phyloP scores from a whole-genome alignment of 495 filamentous ascomycete genomes.

The Penicillium taxi region DNA sequence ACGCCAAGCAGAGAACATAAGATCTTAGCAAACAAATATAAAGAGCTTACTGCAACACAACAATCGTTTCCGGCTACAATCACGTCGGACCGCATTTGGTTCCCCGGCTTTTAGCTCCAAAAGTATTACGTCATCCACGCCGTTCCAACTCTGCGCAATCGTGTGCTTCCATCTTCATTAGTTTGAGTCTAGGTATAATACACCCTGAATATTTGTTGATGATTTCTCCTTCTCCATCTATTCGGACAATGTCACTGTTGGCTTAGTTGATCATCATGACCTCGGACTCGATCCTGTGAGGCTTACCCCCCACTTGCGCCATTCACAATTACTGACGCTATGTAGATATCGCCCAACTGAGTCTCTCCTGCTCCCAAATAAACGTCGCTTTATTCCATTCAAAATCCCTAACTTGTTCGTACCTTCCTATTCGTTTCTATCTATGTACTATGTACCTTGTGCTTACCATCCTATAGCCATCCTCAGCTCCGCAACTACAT shows the following conservation, averaged over 20 bases:
- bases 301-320: constrained; percentile 11
- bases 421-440: constrained; percentile 5
- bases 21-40: too few species aligned
- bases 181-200: constrained; percentile 8
- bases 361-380: constrained; percentile 52
- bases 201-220: constrained; percentile 9
- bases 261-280: constrained; percentile 36
- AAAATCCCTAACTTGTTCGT: constrained; percentile 67
- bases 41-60: too few species aligned
- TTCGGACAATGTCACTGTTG: constrained; percentile 31
- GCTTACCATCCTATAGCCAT: constrained; percentile 51
- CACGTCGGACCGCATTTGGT: constrained; percentile 16
- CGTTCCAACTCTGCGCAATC: constrained; percentile 6
- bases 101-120: constrained; percentile 27
- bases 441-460: constrained; percentile 6
- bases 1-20: too few species aligned
- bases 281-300: constrained; percentile 37
- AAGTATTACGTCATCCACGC: constrained; percentile 43
- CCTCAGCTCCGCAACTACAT: constrained; percentile 89
- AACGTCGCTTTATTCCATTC: constrained; percentile 67
- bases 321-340: constrained; percentile 11
- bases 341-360: constrained; percentile 51
- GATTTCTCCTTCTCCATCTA: constrained; percentile 6
- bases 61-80: constrained; percentile 2
- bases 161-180: constrained; percentile 4